Conservation (phyloP, 371 early-diverging fungal genomes). For the Rhizopus microsporus region DNA sequence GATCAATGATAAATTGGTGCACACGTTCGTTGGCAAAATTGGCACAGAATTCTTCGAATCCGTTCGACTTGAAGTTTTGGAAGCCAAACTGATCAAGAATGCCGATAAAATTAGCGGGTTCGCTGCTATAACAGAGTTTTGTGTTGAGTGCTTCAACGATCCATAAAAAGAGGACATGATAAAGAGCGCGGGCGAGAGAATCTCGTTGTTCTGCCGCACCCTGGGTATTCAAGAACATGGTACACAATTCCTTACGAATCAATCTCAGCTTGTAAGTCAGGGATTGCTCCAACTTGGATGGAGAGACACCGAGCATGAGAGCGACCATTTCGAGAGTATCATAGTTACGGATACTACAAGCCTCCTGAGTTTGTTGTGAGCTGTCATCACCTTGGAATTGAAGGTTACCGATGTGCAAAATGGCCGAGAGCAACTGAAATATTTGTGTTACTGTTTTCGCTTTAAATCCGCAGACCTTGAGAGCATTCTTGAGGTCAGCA, state of each 20-base stretch:
- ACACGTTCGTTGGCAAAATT: conserved; percentile 88
- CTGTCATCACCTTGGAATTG: conserved; percentile 64
- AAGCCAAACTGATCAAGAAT: conserved; percentile 78
- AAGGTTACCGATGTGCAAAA: conserved; percentile 72
- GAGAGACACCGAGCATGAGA: conserved; percentile 73
- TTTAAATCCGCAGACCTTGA: conserved; percentile 76
- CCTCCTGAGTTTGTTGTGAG: conserved; percentile 50
- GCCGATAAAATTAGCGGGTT: conserved; percentile 70
- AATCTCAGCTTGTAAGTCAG: conserved; percentile 62
- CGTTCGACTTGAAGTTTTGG: conserved; percentile 60
- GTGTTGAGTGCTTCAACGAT: conserved; percentile 78
- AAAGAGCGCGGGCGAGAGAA: conserved; percentile 69
- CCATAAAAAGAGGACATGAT: conserved; percentile 77
- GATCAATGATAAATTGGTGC: conserved; percentile 71
- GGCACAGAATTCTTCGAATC: conserved; percentile 78
- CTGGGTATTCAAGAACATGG: conserved; percentile 73
- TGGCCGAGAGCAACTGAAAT: conserved; percentile 69
- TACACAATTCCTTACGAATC: conserved; percentile 71
- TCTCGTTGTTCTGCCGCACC: conserved; percentile 65
- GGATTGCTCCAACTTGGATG: conserved; percentile 56
- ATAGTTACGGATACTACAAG: conserved; percentile 50
- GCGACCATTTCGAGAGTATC: conserved; percentile 73
- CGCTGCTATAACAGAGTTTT: conserved; percentile 61
- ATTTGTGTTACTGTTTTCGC: conserved; percentile 66
- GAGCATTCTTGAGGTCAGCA: conserved; percentile 65